Conservation (phyloP, 495 filamentous ascomycete genomes). For the Aspergillus saccharolyticus region DNA sequence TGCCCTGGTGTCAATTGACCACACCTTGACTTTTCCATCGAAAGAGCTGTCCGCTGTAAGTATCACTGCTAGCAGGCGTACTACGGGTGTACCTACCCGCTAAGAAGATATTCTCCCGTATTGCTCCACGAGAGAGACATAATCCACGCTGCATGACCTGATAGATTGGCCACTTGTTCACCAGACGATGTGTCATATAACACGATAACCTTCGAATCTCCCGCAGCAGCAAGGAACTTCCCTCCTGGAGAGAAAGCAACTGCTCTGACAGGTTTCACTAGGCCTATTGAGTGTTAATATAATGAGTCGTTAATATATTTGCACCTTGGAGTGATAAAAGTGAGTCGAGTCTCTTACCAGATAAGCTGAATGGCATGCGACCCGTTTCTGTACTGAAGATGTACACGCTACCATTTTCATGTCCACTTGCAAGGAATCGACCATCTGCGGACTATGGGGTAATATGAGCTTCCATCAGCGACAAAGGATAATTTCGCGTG, state of each 20-base stretch:
- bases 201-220: constrained; percentile 81
- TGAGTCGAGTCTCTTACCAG: constrained; percentile 50
- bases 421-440: constrained; percentile 80
- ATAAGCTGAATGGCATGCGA: constrained; percentile 77
- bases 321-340: background rate
- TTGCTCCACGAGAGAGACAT: constrained; percentile 86
- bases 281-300: constrained; percentile 45
- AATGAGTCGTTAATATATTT: background rate
- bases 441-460: constrained; percentile 61
- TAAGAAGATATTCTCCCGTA: constrained; percentile 89
- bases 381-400: constrained; percentile 90
- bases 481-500: constrained; percentile 8
- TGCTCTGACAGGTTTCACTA: constrained; percentile 76
- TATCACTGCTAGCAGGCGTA: background rate
- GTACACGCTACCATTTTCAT: constrained; percentile 90
- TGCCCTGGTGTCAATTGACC: constrained; percentile 72
- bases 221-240: constrained; percentile 84
- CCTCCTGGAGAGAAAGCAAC: constrained; percentile 83
- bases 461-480: constrained; percentile 7
- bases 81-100: constrained; percentile 52
- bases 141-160: constrained; percentile 78
- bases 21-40: constrained; percentile 92
- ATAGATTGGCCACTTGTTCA: constrained; percentile 82
- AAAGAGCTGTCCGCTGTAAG: constrained; percentile 51
- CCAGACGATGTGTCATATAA: constrained; percentile 89